Conservation (phyloP, 2,329 filamentous ascomycete genomes). For the Cytospora chrysosperma region DNA sequence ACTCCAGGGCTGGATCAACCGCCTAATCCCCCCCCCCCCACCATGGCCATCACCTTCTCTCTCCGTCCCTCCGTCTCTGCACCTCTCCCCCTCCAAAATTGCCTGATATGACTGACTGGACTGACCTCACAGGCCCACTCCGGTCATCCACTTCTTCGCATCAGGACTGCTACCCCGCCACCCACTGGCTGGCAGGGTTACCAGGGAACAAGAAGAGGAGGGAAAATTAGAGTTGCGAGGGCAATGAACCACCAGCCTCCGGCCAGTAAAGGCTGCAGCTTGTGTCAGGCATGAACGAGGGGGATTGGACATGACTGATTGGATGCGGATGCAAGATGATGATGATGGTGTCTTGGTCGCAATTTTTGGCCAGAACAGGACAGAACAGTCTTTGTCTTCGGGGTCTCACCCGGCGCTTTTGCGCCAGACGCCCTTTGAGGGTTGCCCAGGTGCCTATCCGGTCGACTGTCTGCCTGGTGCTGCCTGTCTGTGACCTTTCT, state of each 20-base stretch:
- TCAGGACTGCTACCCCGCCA: neutral
- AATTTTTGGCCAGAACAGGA: neutral
- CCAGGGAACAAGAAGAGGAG: neutral
- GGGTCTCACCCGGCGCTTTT: neutral
- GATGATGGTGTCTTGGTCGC: neutral
- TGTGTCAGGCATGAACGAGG: neutral
- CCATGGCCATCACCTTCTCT: neutral
- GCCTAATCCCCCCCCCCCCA: neutral
- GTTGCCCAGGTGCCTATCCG: neutral
- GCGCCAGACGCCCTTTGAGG: neutral
- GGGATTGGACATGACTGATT: neutral
- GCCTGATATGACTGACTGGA: neutral
- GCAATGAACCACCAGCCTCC: neutral
- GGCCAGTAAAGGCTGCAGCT: neutral
- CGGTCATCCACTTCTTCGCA: neutral
- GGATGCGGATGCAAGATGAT: neutral
- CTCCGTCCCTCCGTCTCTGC: no score
- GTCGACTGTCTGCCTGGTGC: neutral
- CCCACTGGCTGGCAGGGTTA: neutral
- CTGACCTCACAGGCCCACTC: slow-evolving; percentile 16
- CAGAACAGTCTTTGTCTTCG: no score
- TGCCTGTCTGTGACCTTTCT: neutral
- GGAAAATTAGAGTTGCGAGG: neutral
- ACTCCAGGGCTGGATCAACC: no score
- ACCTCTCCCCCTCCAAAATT: neutral